A percentile compares a stretch with the other conserved stretches of the same genome.
Evolutionary conservation across 257 asterid genomes (phyloP).

Genomic region (Paraleonurus japonicus): DNA sequence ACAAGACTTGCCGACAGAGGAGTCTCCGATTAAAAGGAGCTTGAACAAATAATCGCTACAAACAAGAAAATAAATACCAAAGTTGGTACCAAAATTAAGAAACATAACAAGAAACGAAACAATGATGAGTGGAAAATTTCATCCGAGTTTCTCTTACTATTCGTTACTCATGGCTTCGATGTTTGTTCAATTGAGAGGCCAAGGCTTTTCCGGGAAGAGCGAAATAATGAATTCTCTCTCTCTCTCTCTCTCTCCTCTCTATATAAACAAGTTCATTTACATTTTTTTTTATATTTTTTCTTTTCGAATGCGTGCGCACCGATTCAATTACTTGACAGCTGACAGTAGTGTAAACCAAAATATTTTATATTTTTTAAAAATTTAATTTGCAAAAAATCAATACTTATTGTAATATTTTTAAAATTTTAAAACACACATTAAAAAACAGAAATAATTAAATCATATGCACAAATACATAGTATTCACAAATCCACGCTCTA

Average conservation of each 20-base stretch:
- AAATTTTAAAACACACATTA: no score
- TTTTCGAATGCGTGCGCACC: neutral
- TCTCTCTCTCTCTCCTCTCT: neutral
- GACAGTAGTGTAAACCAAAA: no score
- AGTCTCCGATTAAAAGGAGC: conserved; percentile 59
- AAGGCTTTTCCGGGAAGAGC: neutral
- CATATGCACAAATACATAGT: no score
- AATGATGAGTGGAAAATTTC: neutral
- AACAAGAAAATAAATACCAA: neutral
- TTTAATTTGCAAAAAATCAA: no score
- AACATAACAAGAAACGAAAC: neutral
- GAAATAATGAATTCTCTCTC: neutral
- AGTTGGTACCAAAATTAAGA: neutral
- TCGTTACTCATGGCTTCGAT: conserved; percentile 36
- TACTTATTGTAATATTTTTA: no score
- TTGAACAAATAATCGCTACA: conserved; percentile 57
- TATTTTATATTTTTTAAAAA: no score
- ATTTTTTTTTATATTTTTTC: neutral
- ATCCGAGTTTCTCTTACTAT: conserved; percentile 33
- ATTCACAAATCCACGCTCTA: no score
- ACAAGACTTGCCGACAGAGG: conserved; percentile 63
- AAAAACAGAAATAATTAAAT: no score
- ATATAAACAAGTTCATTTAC: neutral
- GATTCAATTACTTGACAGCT: neutral
- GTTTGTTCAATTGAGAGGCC: neutral